Evolutionary conservation across 306 rosid species (phyloP).

Genomic region (Glycine tomentella): DNA sequence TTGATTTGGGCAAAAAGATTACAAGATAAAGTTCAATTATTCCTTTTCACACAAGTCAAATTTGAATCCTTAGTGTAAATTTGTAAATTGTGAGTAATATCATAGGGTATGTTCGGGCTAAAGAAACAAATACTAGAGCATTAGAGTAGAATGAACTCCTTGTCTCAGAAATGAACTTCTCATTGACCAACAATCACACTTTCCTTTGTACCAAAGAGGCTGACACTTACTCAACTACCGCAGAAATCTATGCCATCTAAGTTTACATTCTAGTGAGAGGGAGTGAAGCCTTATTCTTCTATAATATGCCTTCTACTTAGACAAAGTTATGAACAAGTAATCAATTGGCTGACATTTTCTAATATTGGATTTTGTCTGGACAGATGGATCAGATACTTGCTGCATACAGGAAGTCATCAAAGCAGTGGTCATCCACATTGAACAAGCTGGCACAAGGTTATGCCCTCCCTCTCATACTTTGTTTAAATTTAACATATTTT

Average conservation of each 20-base stretch:
- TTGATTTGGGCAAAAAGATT: neutral
- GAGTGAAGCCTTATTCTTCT: neutral
- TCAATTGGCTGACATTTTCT: constrained; percentile 33
- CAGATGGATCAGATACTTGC: constrained; percentile 65
- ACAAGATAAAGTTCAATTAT: neutral
- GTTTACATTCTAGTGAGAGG: neutral
- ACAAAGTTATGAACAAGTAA: neutral
- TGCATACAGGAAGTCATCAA: constrained; percentile 84
- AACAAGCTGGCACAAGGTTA: constrained; percentile 59
- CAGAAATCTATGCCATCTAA: neutral
- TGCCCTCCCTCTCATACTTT: constrained; percentile 35
- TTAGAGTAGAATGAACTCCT: too few relatives aligned
- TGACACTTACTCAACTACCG: neutral
- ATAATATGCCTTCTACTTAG: neutral
- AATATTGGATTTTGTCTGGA: neutral
- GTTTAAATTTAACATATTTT: constrained; percentile 20
- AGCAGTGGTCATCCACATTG: constrained; percentile 87
- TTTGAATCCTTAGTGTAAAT: too few relatives aligned
- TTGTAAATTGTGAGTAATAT: too few relatives aligned
- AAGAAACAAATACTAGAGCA: neutral
- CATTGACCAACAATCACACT: neutral
- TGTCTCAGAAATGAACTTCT: neutral
- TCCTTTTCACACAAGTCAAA: neutral
- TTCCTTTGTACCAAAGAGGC: neutral
- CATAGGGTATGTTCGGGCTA: too few relatives aligned